Evolutionary conservation across 495 filamentous ascomycete genomes (phyloP), one percentile per base, ranked within the genome.

Genomic region (Patellaria atrata): DNA sequence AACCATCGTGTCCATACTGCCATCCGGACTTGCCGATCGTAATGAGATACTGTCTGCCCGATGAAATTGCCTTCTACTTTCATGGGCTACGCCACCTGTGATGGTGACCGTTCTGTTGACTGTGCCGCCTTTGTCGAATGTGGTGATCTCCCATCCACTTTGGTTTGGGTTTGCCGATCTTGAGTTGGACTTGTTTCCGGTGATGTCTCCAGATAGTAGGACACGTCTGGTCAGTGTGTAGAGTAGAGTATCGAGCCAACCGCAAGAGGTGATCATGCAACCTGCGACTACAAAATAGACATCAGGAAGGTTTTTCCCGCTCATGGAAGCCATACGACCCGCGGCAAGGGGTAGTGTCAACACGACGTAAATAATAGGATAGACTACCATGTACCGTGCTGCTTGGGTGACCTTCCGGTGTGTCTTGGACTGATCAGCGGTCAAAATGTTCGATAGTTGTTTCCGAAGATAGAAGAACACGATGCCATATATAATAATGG

Each of bases 291-390:
- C 74, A 56, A 79, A 79, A 44, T 75, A 81, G 0, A 55, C 52
- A 11, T 77, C 46, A 12, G 62, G 62, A 0, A 75, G 65, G 0
- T 59, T 38, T 24, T 53, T 54, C 15, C 71, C 69, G 4, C 68
- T 62, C 52, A 79, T 76, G 3, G 66, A 66, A 16, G 68, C 62
- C 59, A 83, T 74, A 48, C 79, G 75, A 16, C 73, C 73, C 0
- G 70, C 61, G 5, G 79, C 80, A 3, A 86, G 63, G 0, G 80
- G 80, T 2, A 77, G 62, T 1, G 77, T 83, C 39, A 77, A 73
- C 13, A 79, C 45, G 21, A 80, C 62, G 50, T 83, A 86, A 37
- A 79, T 75, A 32, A 79, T 56, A 0, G 80, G 77, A 47, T 86
- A 86, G 33, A 82, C 65, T 17, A 82, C 64, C 79, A 86, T 67